Conservation (phyloP, 1,284 basidiomycete species). For the Moniliophthora roreri region DNA sequence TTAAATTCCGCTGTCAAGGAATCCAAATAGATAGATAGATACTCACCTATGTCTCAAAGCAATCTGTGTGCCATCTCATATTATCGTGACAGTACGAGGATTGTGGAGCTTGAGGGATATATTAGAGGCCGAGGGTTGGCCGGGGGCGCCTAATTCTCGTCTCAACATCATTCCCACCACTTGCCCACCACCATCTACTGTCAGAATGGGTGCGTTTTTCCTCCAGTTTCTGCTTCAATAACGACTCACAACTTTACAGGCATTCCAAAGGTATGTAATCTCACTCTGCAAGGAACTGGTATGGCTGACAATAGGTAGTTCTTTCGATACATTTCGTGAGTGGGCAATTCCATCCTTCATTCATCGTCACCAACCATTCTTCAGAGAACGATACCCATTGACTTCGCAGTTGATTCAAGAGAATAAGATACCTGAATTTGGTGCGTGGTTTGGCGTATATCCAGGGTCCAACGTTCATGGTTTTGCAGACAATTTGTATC, state of each 20-base stretch:
- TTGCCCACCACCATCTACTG: background rate
- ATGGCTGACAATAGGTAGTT: conserved; percentile 44
- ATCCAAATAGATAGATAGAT: no score
- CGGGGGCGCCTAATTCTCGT: no score
- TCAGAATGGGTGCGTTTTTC: conserved; percentile 2
- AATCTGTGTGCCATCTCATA: no score
- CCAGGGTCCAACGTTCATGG: background rate
- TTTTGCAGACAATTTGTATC: conserved; percentile 77
- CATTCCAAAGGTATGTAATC: conserved; percentile 55
- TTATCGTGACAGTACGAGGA: no score
- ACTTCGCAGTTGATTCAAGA: conserved; percentile 97
- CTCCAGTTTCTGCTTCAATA: conserved; percentile 4
- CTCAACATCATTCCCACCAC: no score
- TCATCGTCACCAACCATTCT: conserved; percentile 12
- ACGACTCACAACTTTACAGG: conserved; percentile 31
- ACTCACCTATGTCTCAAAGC: no score
- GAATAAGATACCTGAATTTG: conserved; percentile 96
- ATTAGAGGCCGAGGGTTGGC: no score
- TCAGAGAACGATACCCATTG: conserved; percentile 94
- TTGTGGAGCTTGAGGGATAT: no score
- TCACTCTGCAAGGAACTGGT: background rate
- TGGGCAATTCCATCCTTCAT: conserved; percentile 13
- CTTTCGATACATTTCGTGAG: conserved; percentile 84
- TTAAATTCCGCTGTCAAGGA: no score
- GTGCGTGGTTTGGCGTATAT: conserved; percentile 34